Conservation (phyloP, 805 yeast species). For the Tetrapisispora phaffii region DNA sequence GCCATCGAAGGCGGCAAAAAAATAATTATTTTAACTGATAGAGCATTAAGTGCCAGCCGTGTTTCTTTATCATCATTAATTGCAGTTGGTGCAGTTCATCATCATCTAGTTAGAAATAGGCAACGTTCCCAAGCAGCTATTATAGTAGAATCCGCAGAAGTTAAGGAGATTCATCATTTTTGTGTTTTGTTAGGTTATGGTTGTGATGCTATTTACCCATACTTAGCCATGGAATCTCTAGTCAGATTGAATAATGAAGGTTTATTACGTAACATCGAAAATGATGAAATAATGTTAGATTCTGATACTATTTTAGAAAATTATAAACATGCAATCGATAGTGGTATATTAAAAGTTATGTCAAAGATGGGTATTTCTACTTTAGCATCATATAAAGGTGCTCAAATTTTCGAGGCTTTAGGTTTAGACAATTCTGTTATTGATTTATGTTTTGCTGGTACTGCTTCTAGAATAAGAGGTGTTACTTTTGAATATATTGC, state of each 20-base stretch:
- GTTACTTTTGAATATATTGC: conserved; percentile 92
- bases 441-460: conserved; percentile 92
- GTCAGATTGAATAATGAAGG: conserved; percentile 76
- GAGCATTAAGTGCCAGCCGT: conserved; percentile 46
- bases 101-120: conserved; percentile 88
- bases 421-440: conserved; percentile 94
- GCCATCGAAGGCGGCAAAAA: conserved; percentile 71
- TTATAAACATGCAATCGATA: conserved; percentile 76
- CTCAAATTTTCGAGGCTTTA: conserved; percentile 93
- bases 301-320: conserved; percentile 58
- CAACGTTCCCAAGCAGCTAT: conserved; percentile 93
- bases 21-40: conserved; percentile 70
- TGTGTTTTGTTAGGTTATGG: conserved; percentile 94
- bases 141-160: conserved; percentile 89
- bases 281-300: conserved; percentile 32
- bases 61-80: conserved; percentile 79
- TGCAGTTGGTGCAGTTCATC: conserved; percentile 97
- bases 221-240: conserved; percentile 82
- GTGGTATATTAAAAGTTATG: conserved; percentile 94
- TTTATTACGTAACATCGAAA: conserved; percentile 43
- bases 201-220: conserved; percentile 93
- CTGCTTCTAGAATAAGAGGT: conserved; percentile 95
- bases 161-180: conserved; percentile 93
- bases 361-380: conserved; percentile 99
- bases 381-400: conserved; percentile 96